phyloP scores from a whole-genome alignment of 108 stramenopile genomes.

The Skeletonema grethae region DNA sequence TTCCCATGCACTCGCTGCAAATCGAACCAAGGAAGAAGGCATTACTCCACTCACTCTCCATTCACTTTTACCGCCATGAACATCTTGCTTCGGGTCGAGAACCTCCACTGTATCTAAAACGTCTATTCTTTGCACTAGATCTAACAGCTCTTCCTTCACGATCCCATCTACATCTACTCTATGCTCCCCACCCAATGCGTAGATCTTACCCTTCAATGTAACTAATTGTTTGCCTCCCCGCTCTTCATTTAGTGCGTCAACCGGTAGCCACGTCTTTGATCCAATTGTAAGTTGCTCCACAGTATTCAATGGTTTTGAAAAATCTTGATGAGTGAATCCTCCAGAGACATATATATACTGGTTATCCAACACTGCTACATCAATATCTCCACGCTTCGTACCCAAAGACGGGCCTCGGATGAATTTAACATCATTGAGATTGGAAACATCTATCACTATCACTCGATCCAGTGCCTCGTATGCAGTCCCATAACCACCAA shows the following conservation, averaged over 20 bases:
- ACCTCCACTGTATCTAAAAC: constrained; percentile 20
- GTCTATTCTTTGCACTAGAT: constrained; percentile 42
- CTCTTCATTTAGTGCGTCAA: constrained; percentile 31
- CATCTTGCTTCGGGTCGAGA: neutral
- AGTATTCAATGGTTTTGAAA: constrained; percentile 42
- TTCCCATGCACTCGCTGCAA: constrained; percentile 38
- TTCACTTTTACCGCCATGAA: constrained; percentile 6
- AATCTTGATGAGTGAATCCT: constrained; percentile 55
- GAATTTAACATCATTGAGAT: constrained; percentile 12
- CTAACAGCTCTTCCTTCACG: constrained; percentile 22
- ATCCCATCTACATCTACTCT: constrained; percentile 36
- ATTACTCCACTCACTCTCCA: constrained; percentile 48
- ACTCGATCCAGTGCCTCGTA: constrained; percentile 32
- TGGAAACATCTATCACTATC: constrained; percentile 19
- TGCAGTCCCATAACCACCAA: constrained; percentile 53
- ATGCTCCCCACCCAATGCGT: constrained; percentile 61
- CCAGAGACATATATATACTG: constrained; percentile 46
- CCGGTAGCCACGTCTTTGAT: neutral
- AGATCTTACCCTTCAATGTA: constrained; percentile 36
- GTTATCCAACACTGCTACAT: constrained; percentile 22
- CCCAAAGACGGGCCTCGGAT: constrained; percentile 20
- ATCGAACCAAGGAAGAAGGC: constrained; percentile 54
- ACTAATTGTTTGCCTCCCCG: constrained; percentile 56
- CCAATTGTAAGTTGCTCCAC: constrained; percentile 51
- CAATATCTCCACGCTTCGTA: constrained; percentile 50